Evolutionary conservation across 2,329 filamentous ascomycete genomes (phyloP).

Genomic region (Albifimbria verrucaria): DNA sequence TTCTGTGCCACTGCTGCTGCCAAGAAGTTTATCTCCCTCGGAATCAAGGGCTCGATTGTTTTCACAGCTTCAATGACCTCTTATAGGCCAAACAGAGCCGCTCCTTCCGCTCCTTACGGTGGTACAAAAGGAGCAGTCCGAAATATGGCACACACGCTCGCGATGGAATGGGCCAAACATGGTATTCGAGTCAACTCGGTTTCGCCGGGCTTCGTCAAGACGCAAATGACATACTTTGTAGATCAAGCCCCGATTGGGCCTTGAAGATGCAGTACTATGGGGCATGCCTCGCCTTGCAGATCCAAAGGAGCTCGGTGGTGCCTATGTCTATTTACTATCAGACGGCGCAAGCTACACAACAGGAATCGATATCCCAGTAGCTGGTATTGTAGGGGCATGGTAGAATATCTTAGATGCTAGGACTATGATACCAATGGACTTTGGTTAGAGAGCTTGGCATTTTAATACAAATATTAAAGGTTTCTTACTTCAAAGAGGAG

Average conservation of each 20-base stretch:
- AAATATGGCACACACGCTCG: conserved; percentile 36
- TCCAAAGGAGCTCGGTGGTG: conserved; percentile 51
- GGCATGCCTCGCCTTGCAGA: conserved; percentile 53
- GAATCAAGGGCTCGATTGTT: conserved; percentile 34
- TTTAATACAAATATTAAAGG: too few relatives aligned
- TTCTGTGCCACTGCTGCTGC: conserved; percentile 43
- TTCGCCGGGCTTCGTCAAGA: conserved; percentile 40
- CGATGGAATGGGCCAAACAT: conserved; percentile 47
- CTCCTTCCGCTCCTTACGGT: conserved; percentile 46
- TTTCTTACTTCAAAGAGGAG: too few relatives aligned
- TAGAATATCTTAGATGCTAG: background rate
- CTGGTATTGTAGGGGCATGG: conserved; percentile 26
- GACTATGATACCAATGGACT: background rate
- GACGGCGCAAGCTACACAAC: conserved; percentile 50
- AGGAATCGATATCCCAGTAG: conserved; percentile 45
- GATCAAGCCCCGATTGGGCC: conserved; percentile 52
- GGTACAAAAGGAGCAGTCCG: conserved; percentile 40
- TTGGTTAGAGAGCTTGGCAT: too few relatives aligned
- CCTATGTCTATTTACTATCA: conserved; percentile 54
- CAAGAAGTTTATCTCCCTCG: conserved; percentile 34
- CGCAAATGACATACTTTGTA: conserved; percentile 48
- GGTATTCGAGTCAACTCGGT: conserved; percentile 44
- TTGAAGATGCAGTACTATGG: conserved; percentile 56
- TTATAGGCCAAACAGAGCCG: conserved; percentile 46
- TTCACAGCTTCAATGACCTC: conserved; percentile 46